Base-by-base conservation (phyloP, 768 basidiomycete species). In the Chiua virens region DNA sequence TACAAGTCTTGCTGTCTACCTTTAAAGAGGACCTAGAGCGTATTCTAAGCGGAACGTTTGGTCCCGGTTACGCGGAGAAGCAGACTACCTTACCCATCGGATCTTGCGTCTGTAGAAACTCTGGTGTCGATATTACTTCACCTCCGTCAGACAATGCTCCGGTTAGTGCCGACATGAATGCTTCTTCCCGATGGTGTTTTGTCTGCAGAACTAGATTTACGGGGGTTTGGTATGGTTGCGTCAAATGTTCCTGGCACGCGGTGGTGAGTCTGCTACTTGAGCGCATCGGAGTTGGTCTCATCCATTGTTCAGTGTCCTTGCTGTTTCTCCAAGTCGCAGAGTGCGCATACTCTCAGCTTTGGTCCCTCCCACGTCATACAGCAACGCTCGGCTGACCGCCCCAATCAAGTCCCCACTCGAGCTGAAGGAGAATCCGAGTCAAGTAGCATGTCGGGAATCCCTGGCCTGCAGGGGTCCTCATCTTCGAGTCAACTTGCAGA, bases 1-100 rank as follows among this genome's bases (percentile, higher is more conserved):
- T 87, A 8, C 69, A 73, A 48, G 44, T 54, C 2, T 63, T 85
- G 28, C 54, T 87, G 35, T 56, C 66, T 42, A 69, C 70, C n/a
- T 86, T 87, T 61, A 77, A 82, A 59, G 55, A 63, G 10, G 77
- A 82, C 47, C 67, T 88, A n/a, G 74, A 82, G 35, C 69, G 65
- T 14, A 69, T 79, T 50, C 59, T 85, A 22, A 59, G 59, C 20
- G 63, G 57, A 47, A 69, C 71, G 1, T 71, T 79, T 45, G 72
- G 71, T 28, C 3, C 56, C 18, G 40, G 50, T 45, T 15, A 28
- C 20, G 25, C 25, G n/a, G 47, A 47, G 27, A 25, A 46, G 10
- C 52, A 46, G 37, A 38, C 41, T 8, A 5, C 39, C 15, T 2
- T 45, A 15, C 22, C 9, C 4, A 8, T 44, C 49, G 23, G 14